Evolutionary conservation across 306 rosid species (phyloP), one percentile per base, ranked within the genome.

Genomic region (Parietaria judaica): DNA sequence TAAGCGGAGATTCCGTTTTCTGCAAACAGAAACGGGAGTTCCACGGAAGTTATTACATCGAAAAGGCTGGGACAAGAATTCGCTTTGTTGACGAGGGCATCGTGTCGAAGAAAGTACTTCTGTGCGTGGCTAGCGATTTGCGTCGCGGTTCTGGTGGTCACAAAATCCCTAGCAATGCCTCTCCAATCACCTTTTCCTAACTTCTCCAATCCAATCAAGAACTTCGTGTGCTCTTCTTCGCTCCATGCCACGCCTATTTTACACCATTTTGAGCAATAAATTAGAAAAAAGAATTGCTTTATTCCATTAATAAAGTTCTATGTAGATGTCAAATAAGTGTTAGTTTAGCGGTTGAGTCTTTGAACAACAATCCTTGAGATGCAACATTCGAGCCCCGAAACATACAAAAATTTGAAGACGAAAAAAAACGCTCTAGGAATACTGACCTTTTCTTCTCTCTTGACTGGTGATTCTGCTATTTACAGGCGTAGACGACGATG

Each of bases 61-160:
- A 75, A 74, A 7, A 58, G 63, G 66, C 73, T 63, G 51, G 70
- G 56, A 6, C 74, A 73, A 14, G 62, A 61, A n/a, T 49, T 58
- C 14, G 54, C 36, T 31, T 34, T 38, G 53, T 23, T 34, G 63
- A 8, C 8, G 50, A 36, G 66, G 16, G 7, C 35, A 14, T 2
- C 23, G 14, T 59, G 72, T 11, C 72, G 56, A 7, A 56, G 68
- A 36, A 70, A 76, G 46, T 66, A 66, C 44, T 76, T 76, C 13
- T 76, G 80, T 2, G 80, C 76, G 58, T 70, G 80, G 41, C 79
- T 70, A 12, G 79, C 79, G 14, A 75, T 68, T 56, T 75, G 79
- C 39, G 65, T 65, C 3, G 76, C 63, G 61, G 73, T 76, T 70
- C 76, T 66, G 31, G 76, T 70, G 9, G 63, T 51, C 5, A 76